phyloP scores from a whole-genome alignment of 345 rosid species.

The Ceriops tagal region DNA sequence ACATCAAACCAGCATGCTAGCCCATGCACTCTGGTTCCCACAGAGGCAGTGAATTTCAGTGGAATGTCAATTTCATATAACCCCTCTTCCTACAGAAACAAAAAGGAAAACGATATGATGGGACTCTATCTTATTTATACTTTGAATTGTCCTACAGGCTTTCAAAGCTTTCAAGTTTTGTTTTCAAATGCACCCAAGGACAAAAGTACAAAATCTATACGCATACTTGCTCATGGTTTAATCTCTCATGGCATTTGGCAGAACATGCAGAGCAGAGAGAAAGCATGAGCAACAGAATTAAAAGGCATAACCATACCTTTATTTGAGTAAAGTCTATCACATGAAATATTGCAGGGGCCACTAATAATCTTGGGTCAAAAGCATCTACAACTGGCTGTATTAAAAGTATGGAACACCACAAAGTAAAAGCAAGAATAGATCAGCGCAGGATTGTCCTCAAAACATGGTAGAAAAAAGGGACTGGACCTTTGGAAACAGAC shows the following conservation, averaged over 20 bases:
- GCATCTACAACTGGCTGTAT: slow-evolving; percentile 98
- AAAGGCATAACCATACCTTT: slow-evolving; percentile 47
- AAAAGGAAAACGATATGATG: not conserved
- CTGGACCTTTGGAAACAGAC: not conserved
- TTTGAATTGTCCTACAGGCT: too few species aligned
- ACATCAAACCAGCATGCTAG: slow-evolving; percentile 99
- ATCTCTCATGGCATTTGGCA: too few species aligned
- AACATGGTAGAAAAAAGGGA: not conserved
- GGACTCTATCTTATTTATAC: slow-evolving; percentile 1
- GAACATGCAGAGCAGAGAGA: not conserved
- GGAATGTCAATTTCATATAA: slow-evolving; percentile 90
- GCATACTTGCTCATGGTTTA: too few species aligned
- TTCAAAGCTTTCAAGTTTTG: too few species aligned
- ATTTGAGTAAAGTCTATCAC: slow-evolving; percentile 64
- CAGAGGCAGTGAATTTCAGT: slow-evolving; percentile 68
- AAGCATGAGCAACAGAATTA: not conserved
- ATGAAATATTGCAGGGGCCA: slow-evolving; percentile 68
- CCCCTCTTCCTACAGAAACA: slow-evolving; percentile 71
- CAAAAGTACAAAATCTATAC: too few species aligned
- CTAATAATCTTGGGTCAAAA: slow-evolving; percentile 94
- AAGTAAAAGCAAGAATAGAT: not conserved
- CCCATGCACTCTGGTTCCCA: slow-evolving; percentile 91
- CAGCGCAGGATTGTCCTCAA: not conserved
- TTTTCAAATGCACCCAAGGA: too few species aligned
- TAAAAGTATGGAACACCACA: slow-evolving; percentile 17